Evolutionary conservation across 192 early-diverging fungal species (phyloP), one percentile per base, ranked within the genome.

Genomic region (Coemansia sp.): DNA sequence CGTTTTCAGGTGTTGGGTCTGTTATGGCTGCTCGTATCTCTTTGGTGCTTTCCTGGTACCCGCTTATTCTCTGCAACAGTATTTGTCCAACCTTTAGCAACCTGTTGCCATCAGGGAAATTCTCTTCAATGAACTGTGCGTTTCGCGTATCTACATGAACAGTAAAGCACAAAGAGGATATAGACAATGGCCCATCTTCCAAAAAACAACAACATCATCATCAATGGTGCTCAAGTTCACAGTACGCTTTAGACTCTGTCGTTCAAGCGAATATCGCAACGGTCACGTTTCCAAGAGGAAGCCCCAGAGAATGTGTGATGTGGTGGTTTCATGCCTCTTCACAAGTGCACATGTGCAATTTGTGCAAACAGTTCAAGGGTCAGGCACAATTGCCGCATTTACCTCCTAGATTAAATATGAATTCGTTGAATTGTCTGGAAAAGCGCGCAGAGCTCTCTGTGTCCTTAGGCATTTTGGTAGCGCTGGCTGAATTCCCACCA

Each of bases 1-100:
- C 97, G 71, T 92, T 90, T 53, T 94, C 91, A 37, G 86, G 85
- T 39, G 87, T 90, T 12, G 95, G 95, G 37, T 83, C 80, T 21
- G 90, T 89, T 65, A 99, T 96, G 41, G 97, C 97, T 85, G 89
- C 74, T 38, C 67, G 64, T 43, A 84, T 68, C 50, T 74, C 70
- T 39, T 72, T 50, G 56, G 50, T 74, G 71, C 72, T 67, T 48
- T 85, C 82, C 23, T 72, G 61, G 65, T 77, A 80, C 19, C 42
- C 64, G 50, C 67, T 56, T 9, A 81, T 69, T 45, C 67, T 63
- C 71, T 69, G 59, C 23, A 81, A 54, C 50, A 85, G 72, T 61
- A 70, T 65, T 8, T 53, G 59, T 1, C 79, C 79, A 5, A 47
- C 50, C 42, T 58, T 63, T 56, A 83, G 57, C 49, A 71, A 42